Percentiles rank a stretch among this genome's conserved stretches.
phyloP scores from a whole-genome alignment of 768 basidiomycete genomes.

The Suillus fuscotomentosus region DNA sequence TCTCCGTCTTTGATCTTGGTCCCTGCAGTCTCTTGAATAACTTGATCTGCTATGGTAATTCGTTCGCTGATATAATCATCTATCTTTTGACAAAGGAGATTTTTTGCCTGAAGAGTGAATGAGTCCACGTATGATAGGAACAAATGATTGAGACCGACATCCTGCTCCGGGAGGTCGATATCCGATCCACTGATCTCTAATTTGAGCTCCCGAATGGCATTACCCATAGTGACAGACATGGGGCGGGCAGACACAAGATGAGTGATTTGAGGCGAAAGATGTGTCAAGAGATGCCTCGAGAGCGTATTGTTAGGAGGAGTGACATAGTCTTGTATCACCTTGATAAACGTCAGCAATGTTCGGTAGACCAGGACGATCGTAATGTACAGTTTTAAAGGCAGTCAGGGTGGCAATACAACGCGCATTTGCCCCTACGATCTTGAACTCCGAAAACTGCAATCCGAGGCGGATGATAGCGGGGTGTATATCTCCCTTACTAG shows the following conservation, averaged over 20 bases:
- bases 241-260: constrained; percentile 86
- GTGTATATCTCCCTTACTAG: constrained; percentile 84
- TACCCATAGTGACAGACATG: constrained; percentile 93
- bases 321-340: constrained; percentile 91
- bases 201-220: constrained; percentile 92
- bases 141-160: constrained; percentile 53
- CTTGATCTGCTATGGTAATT: constrained; percentile 89
- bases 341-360: neutral
- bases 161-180: constrained; percentile 92
- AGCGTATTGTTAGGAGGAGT: constrained; percentile 87
- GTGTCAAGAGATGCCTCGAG: constrained; percentile 87
- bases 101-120: constrained; percentile 67
- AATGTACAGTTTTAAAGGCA: constrained; percentile 85
- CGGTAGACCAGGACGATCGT: constrained; percentile 2
- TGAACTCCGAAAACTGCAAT: constrained; percentile 88
- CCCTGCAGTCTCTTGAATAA: constrained; percentile 85
- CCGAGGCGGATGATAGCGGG: constrained; percentile 86
- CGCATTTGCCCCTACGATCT: constrained; percentile 92
- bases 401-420: constrained; percentile 90
- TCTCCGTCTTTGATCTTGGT: constrained; percentile 96
- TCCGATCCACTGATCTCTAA: constrained; percentile 91
- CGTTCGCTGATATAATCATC: constrained; percentile 93
- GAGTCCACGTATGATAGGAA: neutral
- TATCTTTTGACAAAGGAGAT: constrained; percentile 78
- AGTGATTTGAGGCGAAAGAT: constrained; percentile 90